phyloP scores from a whole-genome alignment of 371 early-diverging fungal genomes.

The Haplosporangium sp. region DNA sequence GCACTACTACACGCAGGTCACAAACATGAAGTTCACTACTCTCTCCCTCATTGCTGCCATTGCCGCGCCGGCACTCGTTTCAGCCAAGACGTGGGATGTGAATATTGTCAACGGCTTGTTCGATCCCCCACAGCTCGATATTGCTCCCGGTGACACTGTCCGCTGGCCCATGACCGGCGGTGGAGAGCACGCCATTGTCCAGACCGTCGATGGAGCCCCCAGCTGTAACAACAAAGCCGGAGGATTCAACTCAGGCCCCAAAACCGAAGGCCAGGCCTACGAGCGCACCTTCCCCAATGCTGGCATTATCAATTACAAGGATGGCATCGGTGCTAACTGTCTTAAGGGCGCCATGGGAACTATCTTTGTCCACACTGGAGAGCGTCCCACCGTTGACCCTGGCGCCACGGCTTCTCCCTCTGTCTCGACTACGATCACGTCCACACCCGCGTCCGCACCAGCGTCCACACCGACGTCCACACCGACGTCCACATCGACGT shows the following conservation, averaged over 20 bases:
- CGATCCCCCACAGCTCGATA: conserved; percentile 20
- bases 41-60: conserved; percentile 16
- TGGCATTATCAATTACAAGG: conserved; percentile 29
- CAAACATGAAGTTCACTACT: conserved; percentile 25
- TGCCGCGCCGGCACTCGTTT: conserved; percentile 21
- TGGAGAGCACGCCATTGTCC: conserved; percentile 31
- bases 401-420: conserved; percentile 19
- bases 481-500: conserved; percentile 8
- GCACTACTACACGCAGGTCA: not conserved
- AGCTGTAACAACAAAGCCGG: conserved; percentile 15
- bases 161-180: conserved; percentile 32
- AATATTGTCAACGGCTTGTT: conserved; percentile 18
- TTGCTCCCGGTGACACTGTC: conserved; percentile 35
- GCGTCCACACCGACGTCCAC: not conserved
- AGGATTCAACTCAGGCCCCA: conserved; percentile 36
- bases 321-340: conserved; percentile 30
- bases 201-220: conserved; percentile 21
- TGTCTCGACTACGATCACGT: not conserved
- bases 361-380: conserved; percentile 8
- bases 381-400: not conserved
- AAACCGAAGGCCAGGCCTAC: conserved; percentile 22
- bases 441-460: not conserved
- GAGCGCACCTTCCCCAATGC: conserved; percentile 19
- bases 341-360: conserved; percentile 20
- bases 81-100: conserved; percentile 39